Base-by-base conservation (phyloP, 2,329 filamentous ascomycete genomes). In the Zymoseptoria ardabiliae region DNA sequence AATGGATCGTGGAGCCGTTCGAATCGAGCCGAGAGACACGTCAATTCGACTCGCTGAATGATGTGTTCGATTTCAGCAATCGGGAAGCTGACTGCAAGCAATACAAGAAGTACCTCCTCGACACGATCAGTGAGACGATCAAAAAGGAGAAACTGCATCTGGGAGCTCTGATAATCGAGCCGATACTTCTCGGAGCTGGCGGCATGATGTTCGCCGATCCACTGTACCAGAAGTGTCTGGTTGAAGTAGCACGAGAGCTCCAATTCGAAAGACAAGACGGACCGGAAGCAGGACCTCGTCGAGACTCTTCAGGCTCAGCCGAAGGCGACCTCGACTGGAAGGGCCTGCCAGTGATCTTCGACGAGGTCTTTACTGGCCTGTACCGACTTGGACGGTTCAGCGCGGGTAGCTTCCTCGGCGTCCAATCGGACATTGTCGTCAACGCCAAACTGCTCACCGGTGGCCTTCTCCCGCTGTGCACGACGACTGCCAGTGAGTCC, bases 171-270 rank as follows among this genome's bases (percentile, higher is more conserved):
- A 85, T 95, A 51, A 82, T 95, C 72, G 91, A 95, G 69, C 90
- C 90, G 0, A 78, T 95, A 8, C 80, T 95, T 6, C 80, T 95
- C 1, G 90, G 90, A 17, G 90, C 90, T 0, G 90, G 90, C 0
- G 90, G 90, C 51, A 95, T 95, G 90, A 76, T 88, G 1, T 84
- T 95, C 63, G 88, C 86, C 81, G 90, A 95, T 65, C 90, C 90
- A 0, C 81, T 94, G 1, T 95, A 92, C 77, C 90, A 95, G 70
- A 81, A 84, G 20, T 82, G 82, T 1, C 81, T 95, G 9, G 84
- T 88, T 58, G 79, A 85, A 20, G 81, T 87, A 0, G 82, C 91
- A 54, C 86, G 90, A 45, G 63, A 63, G 19, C 63, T 66, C 54
- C 62, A 63, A 48, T 22, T 41, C 25, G 20, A 58, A 50, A 50